These are phyloP conservation scores for Hydnomerulius pinastri DNA, from an alignment of 768 basidiomycete species.

Conservation along the genomic window DNA sequence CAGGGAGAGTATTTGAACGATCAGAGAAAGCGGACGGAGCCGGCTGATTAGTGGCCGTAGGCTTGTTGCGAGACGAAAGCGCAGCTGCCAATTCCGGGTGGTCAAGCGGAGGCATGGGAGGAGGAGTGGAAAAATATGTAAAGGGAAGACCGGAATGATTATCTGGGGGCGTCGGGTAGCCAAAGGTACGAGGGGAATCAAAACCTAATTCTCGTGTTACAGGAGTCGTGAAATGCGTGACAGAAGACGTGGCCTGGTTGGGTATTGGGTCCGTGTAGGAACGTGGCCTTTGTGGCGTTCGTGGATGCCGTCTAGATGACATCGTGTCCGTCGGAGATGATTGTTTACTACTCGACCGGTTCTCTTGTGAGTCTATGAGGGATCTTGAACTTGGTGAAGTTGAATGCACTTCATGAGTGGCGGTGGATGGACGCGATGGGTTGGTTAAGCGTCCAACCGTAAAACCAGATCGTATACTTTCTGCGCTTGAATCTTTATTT, in stretches of 20 bases:
- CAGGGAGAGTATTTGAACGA: conserved; percentile 26
- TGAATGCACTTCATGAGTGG: conserved; percentile 8
- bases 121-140: conserved; percentile 39
- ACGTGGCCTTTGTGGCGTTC: conserved; percentile 26
- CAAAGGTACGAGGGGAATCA: conserved; percentile 46
- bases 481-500: conserved; percentile 12
- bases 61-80: conserved; percentile 22
- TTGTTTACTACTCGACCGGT: conserved; percentile 20
- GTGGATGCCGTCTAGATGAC: conserved; percentile 27
- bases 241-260: conserved; percentile 12
- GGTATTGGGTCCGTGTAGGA: conserved; percentile 19
- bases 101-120: conserved; percentile 57
- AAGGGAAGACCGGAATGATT: conserved; percentile 19
- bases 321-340: conserved; percentile 34
- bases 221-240: conserved; percentile 29
- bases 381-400: conserved; percentile 16
- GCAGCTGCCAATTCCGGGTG: conserved; percentile 36
- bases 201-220: conserved; percentile 18
- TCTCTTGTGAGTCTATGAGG: conserved; percentile 19
- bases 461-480: conserved; percentile 20
- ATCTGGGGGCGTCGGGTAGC: conserved; percentile 36
- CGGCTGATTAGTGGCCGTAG: conserved; percentile 8
- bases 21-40: conserved; percentile 15
- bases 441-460: conserved; percentile 21
- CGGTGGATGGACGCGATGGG: conserved; percentile 15